phyloP scores from a whole-genome alignment of 768 basidiomycete species.

The Tephrocybe sp. region DNA sequence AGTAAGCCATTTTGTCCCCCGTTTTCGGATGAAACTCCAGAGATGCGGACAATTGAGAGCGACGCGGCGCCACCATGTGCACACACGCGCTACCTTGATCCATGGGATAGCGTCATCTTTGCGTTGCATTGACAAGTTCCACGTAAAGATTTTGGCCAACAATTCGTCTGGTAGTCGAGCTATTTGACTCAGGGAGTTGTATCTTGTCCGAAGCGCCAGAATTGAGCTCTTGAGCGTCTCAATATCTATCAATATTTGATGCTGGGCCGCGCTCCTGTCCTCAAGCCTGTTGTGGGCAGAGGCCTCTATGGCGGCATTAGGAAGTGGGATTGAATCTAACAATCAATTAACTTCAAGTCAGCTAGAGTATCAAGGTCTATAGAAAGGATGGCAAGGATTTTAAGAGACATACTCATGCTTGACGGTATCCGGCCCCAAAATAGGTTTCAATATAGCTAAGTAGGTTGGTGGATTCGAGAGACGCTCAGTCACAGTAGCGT shows the following conservation, averaged over 20 bases:
- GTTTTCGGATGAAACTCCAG: conserved; percentile 1
- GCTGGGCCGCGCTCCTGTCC: background rate
- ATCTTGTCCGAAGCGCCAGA: background rate
- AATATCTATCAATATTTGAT: background rate
- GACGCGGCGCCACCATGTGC: background rate
- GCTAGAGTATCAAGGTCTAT: no score
- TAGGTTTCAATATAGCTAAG: no score
- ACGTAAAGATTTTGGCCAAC: background rate
- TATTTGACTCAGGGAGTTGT: background rate
- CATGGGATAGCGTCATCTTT: background rate
- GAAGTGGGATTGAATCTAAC: background rate
- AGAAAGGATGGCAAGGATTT: background rate
- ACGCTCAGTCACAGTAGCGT: no score
- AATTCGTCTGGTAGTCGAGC: conserved; percentile 1
- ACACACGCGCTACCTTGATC: background rate
- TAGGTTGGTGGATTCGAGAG: no score
- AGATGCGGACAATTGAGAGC: background rate
- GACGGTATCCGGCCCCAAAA: no score
- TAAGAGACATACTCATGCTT: background rate
- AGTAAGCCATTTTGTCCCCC: background rate
- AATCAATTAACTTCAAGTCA: no score
- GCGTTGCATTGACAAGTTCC: background rate
- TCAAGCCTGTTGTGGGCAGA: background rate
- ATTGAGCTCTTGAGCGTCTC: background rate
- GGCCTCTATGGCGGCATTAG: background rate